phyloP scores from a whole-genome alignment of 2,329 filamentous ascomycete genomes.

The Fonsecaea multimorphosa region DNA sequence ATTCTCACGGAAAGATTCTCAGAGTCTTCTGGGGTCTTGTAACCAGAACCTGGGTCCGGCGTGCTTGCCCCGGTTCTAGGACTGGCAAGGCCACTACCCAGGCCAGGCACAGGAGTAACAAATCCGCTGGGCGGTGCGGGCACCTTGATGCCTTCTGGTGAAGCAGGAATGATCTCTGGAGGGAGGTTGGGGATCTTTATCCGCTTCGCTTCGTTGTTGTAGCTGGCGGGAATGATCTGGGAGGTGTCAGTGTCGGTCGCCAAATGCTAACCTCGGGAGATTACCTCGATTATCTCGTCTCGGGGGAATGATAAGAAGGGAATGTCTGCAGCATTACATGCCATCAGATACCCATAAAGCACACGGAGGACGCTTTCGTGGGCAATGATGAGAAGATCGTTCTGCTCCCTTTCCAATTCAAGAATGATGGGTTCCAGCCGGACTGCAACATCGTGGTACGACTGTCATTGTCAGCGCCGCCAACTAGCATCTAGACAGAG shows the following conservation, averaged over 20 bases:
- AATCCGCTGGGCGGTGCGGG: constrained; percentile 68
- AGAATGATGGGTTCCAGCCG: constrained; percentile 97
- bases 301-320: constrained; percentile 91
- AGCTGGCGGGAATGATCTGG: constrained; percentile 90
- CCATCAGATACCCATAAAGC: constrained; percentile 97
- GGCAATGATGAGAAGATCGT: constrained; percentile 96
- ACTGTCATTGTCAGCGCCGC: constrained; percentile 59
- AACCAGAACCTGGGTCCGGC: constrained; percentile 51
- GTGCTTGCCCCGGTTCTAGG: constrained; percentile 46
- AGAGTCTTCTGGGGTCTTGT: constrained; percentile 38
- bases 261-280: constrained; percentile 35
- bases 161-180: constrained; percentile 71
- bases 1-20: constrained; percentile 38
- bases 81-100: constrained; percentile 47
- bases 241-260: constrained; percentile 9
- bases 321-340: constrained; percentile 93
- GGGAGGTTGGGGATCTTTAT: constrained; percentile 79
- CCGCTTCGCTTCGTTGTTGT: constrained; percentile 93
- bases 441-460: constrained; percentile 97
- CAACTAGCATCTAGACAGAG: neutral
- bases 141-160: constrained; percentile 80
- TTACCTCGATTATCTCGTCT: constrained; percentile 91
- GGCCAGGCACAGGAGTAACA: constrained; percentile 51
- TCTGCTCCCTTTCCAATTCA: constrained; percentile 94
- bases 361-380: constrained; percentile 98